Conservation (phyloP, 192 early-diverging fungal species). For the Haplosporangium gracile region DNA sequence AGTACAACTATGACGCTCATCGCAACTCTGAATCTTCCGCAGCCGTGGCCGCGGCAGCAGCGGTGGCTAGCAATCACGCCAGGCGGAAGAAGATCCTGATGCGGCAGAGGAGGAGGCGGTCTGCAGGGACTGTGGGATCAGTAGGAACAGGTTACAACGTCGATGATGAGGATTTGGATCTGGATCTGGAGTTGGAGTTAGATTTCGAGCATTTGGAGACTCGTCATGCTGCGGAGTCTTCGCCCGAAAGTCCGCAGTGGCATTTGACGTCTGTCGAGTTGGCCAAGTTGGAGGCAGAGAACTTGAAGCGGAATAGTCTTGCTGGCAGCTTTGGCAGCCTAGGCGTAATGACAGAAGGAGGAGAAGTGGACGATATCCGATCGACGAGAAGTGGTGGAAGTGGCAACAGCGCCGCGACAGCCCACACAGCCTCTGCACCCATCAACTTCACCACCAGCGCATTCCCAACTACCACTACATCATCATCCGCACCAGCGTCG, state of each 20-base stretch:
- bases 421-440: neutral
- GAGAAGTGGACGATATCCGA: neutral
- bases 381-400: neutral
- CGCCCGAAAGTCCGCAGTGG: constrained; percentile 34
- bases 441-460: neutral
- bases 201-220: neutral
- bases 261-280: constrained; percentile 24
- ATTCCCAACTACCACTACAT: neutral
- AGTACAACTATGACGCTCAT: constrained; percentile 18
- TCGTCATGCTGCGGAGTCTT: neutral
- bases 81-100: neutral
- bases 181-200: neutral
- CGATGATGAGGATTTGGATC: neutral
- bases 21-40: neutral
- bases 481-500: neutral
- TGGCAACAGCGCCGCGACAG: neutral
- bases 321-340: too few relatives aligned
- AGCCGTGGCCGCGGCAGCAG: too few relatives aligned
- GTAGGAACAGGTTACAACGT: neutral
- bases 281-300: constrained; percentile 12
- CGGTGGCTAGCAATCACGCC: neutral
- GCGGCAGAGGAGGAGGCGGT: neutral
- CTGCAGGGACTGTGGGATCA: neutral
- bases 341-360: neutral
- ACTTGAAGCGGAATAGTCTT: neutral